Evolutionary conservation across 116 monocot genomes (phyloP).

Genomic region (Papilionanthe hybrid): DNA sequence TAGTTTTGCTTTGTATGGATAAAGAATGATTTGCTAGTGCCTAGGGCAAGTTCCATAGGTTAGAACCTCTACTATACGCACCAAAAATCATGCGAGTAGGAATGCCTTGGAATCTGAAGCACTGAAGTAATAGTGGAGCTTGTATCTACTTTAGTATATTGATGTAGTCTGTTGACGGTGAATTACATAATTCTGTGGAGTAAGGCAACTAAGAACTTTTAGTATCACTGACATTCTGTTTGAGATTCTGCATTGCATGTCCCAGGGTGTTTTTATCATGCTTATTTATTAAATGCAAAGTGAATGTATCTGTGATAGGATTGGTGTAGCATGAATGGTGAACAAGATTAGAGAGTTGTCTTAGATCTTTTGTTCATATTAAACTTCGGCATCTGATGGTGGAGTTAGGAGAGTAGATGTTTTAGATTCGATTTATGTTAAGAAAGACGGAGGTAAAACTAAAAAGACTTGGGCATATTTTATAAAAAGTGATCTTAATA

Average conservation of each 20-base stretch:
- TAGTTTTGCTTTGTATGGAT: not conserved
- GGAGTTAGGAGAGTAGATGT: no score
- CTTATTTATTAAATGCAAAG: no score
- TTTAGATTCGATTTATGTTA: no score
- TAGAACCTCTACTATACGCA: not conserved
- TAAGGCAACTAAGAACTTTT: not conserved
- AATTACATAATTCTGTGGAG: not conserved
- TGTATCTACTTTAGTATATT: not conserved
- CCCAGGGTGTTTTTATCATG: not conserved
- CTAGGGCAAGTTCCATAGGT: not conserved
- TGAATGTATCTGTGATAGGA: no score
- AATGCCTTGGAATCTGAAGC: not conserved
- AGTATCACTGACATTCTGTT: not conserved
- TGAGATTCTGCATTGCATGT: not conserved
- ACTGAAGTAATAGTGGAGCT: not conserved
- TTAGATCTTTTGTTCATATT: no score
- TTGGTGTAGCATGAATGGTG: no score
- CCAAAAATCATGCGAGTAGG: not conserved
- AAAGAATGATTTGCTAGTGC: not conserved
- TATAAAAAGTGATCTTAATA: no score
- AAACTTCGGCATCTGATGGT: no score
- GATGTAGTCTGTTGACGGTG: not conserved
- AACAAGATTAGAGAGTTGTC: no score
- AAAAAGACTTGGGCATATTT: no score
- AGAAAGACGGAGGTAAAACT: no score